A percentile compares a stretch with the other conserved stretches of the same genome.
phyloP scores from a whole-genome alignment of 2,329 filamentous ascomycete genomes.

The Rutstroemia sp. region DNA sequence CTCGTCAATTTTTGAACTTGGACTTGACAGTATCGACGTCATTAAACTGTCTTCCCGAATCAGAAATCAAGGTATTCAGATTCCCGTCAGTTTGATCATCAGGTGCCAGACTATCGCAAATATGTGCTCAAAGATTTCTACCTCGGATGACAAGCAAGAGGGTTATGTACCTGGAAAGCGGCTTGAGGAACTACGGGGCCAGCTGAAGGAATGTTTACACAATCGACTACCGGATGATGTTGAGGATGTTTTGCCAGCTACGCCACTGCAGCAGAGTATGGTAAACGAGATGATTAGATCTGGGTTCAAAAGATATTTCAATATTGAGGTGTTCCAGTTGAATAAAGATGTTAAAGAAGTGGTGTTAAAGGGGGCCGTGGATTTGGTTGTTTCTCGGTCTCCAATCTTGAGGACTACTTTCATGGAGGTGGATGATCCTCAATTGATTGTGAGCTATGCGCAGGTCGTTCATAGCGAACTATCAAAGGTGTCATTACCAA shows the following conservation, averaged over 20 bases:
- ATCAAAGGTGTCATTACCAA: neutral
- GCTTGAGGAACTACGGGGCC: slow-evolving; percentile 24
- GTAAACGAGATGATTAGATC: slow-evolving; percentile 74
- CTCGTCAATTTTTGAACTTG: slow-evolving; percentile 70
- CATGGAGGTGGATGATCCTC: slow-evolving; percentile 53
- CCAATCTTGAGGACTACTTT: slow-evolving; percentile 75
- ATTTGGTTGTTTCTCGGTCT: slow-evolving; percentile 47
- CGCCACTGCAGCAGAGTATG: slow-evolving; percentile 82
- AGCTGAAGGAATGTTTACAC: slow-evolving; percentile 35
- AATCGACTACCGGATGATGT: slow-evolving; percentile 34
- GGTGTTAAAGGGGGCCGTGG: slow-evolving; percentile 55
- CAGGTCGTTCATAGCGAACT: slow-evolving; percentile 40
- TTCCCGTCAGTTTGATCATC: slow-evolving; percentile 74
- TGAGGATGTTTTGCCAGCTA: slow-evolving; percentile 62
- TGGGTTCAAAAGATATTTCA: slow-evolving; percentile 71
- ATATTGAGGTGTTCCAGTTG: slow-evolving; percentile 69
- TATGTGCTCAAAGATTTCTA: slow-evolving; percentile 38
- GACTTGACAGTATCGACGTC: slow-evolving; percentile 85
- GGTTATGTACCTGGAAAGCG: slow-evolving; percentile 9
- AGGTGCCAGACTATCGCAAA: slow-evolving; percentile 58
- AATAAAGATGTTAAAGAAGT: slow-evolving; percentile 44
- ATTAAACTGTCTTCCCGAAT: slow-evolving; percentile 76
- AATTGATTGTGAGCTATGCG: slow-evolving; percentile 46
- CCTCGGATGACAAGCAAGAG: slow-evolving; percentile 4
- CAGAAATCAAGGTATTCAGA: slow-evolving; percentile 47